phyloP scores from a whole-genome alignment of 805 yeast genomes.

The Debaryomyces castellii region DNA sequence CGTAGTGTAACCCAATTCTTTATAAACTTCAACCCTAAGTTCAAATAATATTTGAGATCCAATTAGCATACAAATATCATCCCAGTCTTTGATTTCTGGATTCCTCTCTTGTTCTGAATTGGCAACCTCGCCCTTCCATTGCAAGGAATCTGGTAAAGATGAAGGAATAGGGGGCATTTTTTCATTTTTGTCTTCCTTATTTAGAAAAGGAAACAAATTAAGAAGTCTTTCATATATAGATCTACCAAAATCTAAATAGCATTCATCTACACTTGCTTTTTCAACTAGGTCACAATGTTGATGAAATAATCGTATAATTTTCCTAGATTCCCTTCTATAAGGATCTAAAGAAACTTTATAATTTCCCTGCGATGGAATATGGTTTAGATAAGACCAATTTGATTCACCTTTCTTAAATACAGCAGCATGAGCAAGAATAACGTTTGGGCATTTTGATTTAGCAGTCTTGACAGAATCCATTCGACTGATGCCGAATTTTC shows the following conservation, averaged over 20 bases:
- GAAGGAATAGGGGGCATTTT: slow-evolving; percentile 47
- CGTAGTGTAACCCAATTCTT: slow-evolving; percentile 73
- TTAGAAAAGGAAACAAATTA: slow-evolving; percentile 48
- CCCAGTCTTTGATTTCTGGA: slow-evolving; percentile 53
- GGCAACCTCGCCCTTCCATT: slow-evolving; percentile 32
- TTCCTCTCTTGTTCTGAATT: slow-evolving; percentile 13
- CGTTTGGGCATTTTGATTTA: slow-evolving; percentile 66
- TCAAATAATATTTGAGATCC: slow-evolving; percentile 62
- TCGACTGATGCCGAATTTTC: slow-evolving; percentile 76
- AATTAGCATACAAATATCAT: slow-evolving; percentile 66
- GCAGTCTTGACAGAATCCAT: slow-evolving; percentile 75
- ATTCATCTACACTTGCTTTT: slow-evolving; percentile 95
- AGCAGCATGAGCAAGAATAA: slow-evolving; percentile 87
- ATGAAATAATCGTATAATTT: slow-evolving; percentile 66
- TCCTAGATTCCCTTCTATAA: slow-evolving; percentile 82
- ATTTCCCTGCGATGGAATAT: slow-evolving; percentile 54
- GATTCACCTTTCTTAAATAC: slow-evolving; percentile 86
- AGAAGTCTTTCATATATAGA: slow-evolving; percentile 46
- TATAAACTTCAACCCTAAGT: slow-evolving; percentile 52
- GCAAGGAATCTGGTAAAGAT: slow-evolving; percentile 27
- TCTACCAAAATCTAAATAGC: slow-evolving; percentile 81
- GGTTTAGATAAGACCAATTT: slow-evolving; percentile 73
- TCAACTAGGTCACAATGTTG: slow-evolving; percentile 68
- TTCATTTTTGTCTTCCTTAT: slow-evolving; percentile 16
- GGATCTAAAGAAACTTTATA: slow-evolving; percentile 92